Evolutionary conservation across 805 yeast species (phyloP).

Genomic region (Kodamaea fukazawae): DNA sequence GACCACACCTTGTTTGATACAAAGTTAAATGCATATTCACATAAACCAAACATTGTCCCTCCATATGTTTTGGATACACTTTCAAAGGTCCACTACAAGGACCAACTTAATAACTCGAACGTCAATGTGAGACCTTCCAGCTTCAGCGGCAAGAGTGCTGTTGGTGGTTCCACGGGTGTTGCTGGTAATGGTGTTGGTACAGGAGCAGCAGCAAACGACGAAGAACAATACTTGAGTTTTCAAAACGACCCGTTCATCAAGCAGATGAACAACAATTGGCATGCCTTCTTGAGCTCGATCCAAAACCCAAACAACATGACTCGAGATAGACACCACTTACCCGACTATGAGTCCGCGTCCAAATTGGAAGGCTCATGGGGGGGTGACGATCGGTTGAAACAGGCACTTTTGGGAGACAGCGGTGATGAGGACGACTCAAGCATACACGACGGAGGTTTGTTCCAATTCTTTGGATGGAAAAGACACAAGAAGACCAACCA

Average conservation of each 20-base stretch:
- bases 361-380: slow-evolving; percentile 58
- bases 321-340: slow-evolving; percentile 16
- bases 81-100: slow-evolving; percentile 40
- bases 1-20: slow-evolving; percentile 13
- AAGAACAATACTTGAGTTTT: slow-evolving; percentile 34
- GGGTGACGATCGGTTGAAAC: slow-evolving; percentile 62
- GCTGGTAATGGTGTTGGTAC: too few relatives aligned
- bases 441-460: slow-evolving; percentile 8
- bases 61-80: slow-evolving; percentile 62
- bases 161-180: slow-evolving; percentile 3
- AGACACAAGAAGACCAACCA: slow-evolving; percentile 7
- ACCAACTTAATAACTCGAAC: slow-evolving; percentile 32
- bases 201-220: slow-evolving; percentile 15
- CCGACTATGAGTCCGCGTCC: slow-evolving; percentile 31
- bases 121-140: slow-evolving; percentile 18
- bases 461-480: slow-evolving; percentile 10
- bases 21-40: slow-evolving; percentile 31
- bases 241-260: slow-evolving; percentile 37
- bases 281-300: slow-evolving; percentile 45
- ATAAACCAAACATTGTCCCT: slow-evolving; percentile 46
- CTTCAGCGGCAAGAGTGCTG: slow-evolving; percentile 10
- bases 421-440: slow-evolving; percentile 26
- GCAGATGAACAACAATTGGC: slow-evolving; percentile 49
- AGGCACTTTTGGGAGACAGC: slow-evolving; percentile 44
- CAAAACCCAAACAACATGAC: slow-evolving; percentile 43